Percentiles rank a stretch among this genome's conserved stretches.
Conservation (phyloP, 2,329 filamentous ascomycete species). For the Colletotrichum brevisporum region DNA sequence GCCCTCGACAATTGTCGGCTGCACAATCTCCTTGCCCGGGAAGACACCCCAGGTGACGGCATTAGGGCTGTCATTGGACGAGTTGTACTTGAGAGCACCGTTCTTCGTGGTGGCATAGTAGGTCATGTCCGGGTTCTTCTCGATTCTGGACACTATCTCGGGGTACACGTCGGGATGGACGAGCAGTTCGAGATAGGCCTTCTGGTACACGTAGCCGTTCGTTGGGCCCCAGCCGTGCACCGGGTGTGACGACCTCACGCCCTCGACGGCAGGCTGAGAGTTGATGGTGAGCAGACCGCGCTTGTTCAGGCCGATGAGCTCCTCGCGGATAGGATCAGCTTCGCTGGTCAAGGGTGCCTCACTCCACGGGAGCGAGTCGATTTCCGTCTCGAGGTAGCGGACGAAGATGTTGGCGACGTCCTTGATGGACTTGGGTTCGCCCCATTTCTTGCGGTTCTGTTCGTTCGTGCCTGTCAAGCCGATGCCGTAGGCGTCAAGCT, state of each 20-base stretch:
- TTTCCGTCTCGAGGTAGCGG: slow-evolving; percentile 83
- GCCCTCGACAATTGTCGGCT: slow-evolving; percentile 98
- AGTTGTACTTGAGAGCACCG: slow-evolving; percentile 85
- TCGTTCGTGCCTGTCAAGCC: slow-evolving; percentile 95
- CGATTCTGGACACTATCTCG: slow-evolving; percentile 83
- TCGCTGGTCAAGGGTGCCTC: slow-evolving; percentile 89
- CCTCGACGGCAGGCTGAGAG: slow-evolving; percentile 95
- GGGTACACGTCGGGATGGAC: slow-evolving; percentile 84
- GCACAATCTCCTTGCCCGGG: slow-evolving; percentile 98
- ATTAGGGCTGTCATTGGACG: slow-evolving; percentile 88
- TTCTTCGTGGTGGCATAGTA: slow-evolving; percentile 94
- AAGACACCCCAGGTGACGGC: slow-evolving; percentile 99
- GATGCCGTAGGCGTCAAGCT: slow-evolving; percentile 94
- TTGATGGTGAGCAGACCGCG: slow-evolving; percentile 95
- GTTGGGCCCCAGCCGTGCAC: slow-evolving; percentile 94
- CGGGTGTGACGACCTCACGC: slow-evolving; percentile 87
- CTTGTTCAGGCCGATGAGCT: slow-evolving; percentile 86
- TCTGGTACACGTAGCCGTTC: slow-evolving; percentile 98
- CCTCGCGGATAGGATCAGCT: slow-evolving; percentile 81
- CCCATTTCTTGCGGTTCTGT: slow-evolving; percentile 96
- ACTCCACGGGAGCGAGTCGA: slow-evolving; percentile 93
- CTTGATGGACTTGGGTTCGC: slow-evolving; percentile 82
- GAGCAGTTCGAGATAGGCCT: slow-evolving; percentile 94
- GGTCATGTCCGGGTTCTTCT: slow-evolving; percentile 84
- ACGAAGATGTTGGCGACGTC: slow-evolving; percentile 90